These are phyloP conservation scores for Mortierella sp. DNA, from an alignment of 371 early-diverging fungal species.

Conservation along the genomic window DNA sequence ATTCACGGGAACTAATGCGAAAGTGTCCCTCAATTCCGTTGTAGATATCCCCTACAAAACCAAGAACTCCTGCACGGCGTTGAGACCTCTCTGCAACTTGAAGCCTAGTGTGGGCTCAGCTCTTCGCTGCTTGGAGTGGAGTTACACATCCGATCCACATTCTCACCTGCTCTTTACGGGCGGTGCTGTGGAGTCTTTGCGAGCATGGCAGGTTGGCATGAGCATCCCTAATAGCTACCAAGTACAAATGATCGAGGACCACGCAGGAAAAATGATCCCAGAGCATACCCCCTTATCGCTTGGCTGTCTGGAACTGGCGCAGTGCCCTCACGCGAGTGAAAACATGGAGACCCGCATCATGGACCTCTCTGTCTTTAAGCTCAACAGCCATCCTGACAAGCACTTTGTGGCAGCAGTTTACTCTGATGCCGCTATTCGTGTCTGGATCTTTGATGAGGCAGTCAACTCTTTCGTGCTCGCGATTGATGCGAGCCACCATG, in stretches of 20 bases:
- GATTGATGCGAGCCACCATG: constrained; percentile 70
- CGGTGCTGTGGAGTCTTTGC: constrained; percentile 65
- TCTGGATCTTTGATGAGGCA: constrained; percentile 70
- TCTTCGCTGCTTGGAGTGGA: constrained; percentile 57
- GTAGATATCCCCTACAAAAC: constrained; percentile 60
- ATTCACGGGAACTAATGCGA: not conserved
- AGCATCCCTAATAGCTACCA: constrained; percentile 58
- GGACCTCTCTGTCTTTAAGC: constrained; percentile 65
- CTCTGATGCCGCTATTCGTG: constrained; percentile 72
- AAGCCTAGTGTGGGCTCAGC: constrained; percentile 51
- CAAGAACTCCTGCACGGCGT: constrained; percentile 43
- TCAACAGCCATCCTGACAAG: constrained; percentile 54
- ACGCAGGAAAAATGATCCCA: constrained; percentile 18
- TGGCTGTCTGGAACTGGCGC: constrained; percentile 34
- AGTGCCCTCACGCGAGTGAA: constrained; percentile 57
- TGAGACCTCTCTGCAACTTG: constrained; percentile 51
- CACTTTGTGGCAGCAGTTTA: constrained; percentile 73
- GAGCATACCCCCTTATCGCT: constrained; percentile 44
- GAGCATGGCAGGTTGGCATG: constrained; percentile 54
- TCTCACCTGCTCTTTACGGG: constrained; percentile 64
- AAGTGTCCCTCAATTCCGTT: not conserved
- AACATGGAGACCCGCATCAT: constrained; percentile 72
- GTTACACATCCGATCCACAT: constrained; percentile 33
- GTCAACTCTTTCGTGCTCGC: constrained; percentile 65
- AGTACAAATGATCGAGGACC: constrained; percentile 39